phyloP scores from a whole-genome alignment of 371 early-diverging fungal genomes.

The Mucor irregularis region DNA sequence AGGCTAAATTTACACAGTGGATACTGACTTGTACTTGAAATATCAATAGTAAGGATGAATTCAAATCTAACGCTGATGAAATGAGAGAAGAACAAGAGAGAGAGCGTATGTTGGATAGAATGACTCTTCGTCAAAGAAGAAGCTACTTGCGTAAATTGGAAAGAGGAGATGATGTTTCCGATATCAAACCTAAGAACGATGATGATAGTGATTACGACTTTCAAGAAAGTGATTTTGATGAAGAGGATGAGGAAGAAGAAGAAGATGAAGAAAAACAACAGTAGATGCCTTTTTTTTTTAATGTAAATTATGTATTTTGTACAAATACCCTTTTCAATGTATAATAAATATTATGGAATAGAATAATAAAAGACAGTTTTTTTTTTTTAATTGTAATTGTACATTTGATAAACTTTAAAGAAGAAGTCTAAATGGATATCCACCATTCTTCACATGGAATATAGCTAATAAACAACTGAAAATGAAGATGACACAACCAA shows the following conservation, averaged over 20 bases:
- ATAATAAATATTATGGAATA: neutral
- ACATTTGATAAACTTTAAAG: slow-evolving; percentile 27
- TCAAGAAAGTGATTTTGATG: slow-evolving; percentile 44
- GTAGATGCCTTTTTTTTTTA: too few species aligned
- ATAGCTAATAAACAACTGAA: slow-evolving; percentile 67
- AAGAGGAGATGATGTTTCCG: slow-evolving; percentile 58
- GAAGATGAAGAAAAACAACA: slow-evolving; percentile 26
- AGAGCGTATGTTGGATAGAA: slow-evolving; percentile 64
- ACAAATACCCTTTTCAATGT: slow-evolving; percentile 10
- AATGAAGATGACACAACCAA: slow-evolving; percentile 52
- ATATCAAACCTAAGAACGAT: slow-evolving; percentile 30
- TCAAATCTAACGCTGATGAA: slow-evolving; percentile 59
- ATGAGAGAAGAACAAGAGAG: slow-evolving; percentile 72
- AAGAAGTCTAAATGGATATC: slow-evolving; percentile 76
- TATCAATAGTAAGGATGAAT: slow-evolving; percentile 52
- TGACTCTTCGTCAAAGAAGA: slow-evolving; percentile 89
- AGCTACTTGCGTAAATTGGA: slow-evolving; percentile 81
- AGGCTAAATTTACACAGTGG: neutral
- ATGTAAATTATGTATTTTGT: slow-evolving; percentile 4
- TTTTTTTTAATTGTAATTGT: neutral
- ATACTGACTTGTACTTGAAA: neutral
- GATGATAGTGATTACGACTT: slow-evolving; percentile 49
- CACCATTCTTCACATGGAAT: slow-evolving; percentile 74
- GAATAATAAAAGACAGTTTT: neutral
- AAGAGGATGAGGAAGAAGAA: slow-evolving; percentile 37